phyloP scores from a whole-genome alignment of 257 asterid species.

The Misopates orontium region DNA sequence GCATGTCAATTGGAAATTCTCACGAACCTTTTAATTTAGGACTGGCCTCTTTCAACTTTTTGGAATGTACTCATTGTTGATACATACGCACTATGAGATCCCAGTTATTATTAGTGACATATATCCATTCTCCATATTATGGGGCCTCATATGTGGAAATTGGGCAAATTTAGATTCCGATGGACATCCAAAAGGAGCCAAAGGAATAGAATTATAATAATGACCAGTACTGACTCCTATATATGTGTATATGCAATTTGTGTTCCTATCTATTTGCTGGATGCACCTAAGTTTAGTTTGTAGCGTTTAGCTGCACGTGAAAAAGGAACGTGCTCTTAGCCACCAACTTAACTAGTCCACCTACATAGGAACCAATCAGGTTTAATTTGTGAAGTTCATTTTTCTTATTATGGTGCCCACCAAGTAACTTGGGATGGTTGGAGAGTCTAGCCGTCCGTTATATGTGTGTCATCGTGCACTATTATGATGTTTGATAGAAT shows the following conservation, averaged over 20 bases:
- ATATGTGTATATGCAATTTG: constrained; percentile 14
- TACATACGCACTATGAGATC: constrained; percentile 30
- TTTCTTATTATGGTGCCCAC: background rate
- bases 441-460: too few species aligned
- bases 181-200: constrained; percentile 43
- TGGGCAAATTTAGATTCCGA: constrained; percentile 44
- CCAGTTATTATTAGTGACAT: background rate
- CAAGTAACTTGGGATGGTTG: too few species aligned
- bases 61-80: constrained; percentile 44
- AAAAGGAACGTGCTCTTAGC: constrained; percentile 29
- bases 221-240: background rate
- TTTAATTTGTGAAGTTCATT: background rate
- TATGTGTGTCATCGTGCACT: too few species aligned
- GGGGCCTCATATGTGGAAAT: constrained; percentile 15
- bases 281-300: constrained; percentile 13
- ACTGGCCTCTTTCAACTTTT: constrained; percentile 9
- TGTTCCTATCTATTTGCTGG: constrained; percentile 21
- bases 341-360: constrained; percentile 16
- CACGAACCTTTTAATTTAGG: too few species aligned
- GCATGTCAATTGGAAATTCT: too few species aligned
- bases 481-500: too few species aligned
- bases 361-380: background rate
- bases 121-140: background rate
- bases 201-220: constrained; percentile 13
- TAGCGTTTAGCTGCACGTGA: constrained; percentile 34